Base-by-base conservation (phyloP, 2,329 filamentous ascomycete genomes). In the Mariannaea sp. region DNA sequence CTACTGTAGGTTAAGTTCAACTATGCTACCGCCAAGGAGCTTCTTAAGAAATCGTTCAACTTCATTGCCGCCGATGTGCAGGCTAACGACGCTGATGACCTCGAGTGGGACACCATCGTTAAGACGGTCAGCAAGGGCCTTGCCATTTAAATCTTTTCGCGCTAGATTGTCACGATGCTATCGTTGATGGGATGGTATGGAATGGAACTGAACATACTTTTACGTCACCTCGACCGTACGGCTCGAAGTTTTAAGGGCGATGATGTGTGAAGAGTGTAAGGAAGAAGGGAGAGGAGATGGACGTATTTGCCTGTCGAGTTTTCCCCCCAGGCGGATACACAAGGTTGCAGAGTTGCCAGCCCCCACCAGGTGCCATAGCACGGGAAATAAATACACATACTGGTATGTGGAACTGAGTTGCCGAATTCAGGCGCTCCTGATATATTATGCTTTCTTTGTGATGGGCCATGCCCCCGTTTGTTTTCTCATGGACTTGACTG, bases 21-120 rank as follows among this genome's bases (percentile, higher is more conserved):
- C 74, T 94, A 93, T 81, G 88, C 89, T 67, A 89, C 90, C 46
- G 94, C 90, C 75, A 94, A 93, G 80, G 88, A 92, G 68, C 87
- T 88, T 55, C 82, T 94, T 65, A 93, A 92, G 83, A 86, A 87
- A 74, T 75, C 88, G 44, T 83, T 94, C 60, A 89, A 84, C 70
- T 89, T 89, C 60, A 77, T 93, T 65, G 87, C 87, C 57, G 77
- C 80, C 66, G 89, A 93, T 73, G 81, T 92, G 67, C 89, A 94
- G 80, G 89, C 89, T 78, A 92, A 92, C 79, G 89, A 93, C 74
- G 75, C 77, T 64, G 88, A 91, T 73, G 89, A 93, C 74, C 89
- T 94, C 70, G 89, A 92, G 78, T 86, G 85, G 74, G 84, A 89
- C 60, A 81, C 79, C 68, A 80, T 93, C 70, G 77, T 91, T 73